Evolutionary conservation across 768 basidiomycete species (phyloP), one percentile per base, ranked within the genome.

Genomic region (Russula brevipes): DNA sequence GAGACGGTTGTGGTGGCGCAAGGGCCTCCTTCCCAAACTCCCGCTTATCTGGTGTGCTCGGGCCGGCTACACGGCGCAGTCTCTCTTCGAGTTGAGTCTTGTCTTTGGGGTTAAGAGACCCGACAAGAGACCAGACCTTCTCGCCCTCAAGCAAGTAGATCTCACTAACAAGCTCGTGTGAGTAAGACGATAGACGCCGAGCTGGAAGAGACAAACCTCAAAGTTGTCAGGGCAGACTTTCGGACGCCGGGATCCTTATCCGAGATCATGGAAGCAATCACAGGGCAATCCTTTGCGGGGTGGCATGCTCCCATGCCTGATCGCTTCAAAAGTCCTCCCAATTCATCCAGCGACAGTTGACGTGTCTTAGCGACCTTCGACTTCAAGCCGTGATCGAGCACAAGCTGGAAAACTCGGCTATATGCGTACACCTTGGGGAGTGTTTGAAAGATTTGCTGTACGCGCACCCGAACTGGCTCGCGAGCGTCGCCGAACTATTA

Each of bases 71-170:
- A 39, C 91, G 87, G 51, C 90, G 87, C 35, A 97, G 76, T 8
- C 92, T 83, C 70, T 95, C 94, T 73, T 96, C 94, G 36, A 97
- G 81, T 70, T 94, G 91, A 9, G 92, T 93, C 70, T 90, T 94
- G 70, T 95, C 94, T 73, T 96, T 96, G 5, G 89, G 78, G 50
- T 87, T 82, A 35, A 97, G 76, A 9, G 79, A 68, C 1, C 91
- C 91, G 49, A 94, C 89, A 10, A 88, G 74, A 11, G 81, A 76
- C 91, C 90, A 95, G 12, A 94, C 83, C 68, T 85, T 88, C 69
- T 96, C 94, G 19, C 94, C 94, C 19, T 90, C 82, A 14, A 92
- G 80, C 9, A 82, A 78, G 72, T 94, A 96, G 3, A 81, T 88
- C 72, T 94, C 90, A 60, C 94, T 94, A 70, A 44, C 14, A 67